Conservation (phyloP, 257 asterid species). For the Cruciata laevipes region DNA sequence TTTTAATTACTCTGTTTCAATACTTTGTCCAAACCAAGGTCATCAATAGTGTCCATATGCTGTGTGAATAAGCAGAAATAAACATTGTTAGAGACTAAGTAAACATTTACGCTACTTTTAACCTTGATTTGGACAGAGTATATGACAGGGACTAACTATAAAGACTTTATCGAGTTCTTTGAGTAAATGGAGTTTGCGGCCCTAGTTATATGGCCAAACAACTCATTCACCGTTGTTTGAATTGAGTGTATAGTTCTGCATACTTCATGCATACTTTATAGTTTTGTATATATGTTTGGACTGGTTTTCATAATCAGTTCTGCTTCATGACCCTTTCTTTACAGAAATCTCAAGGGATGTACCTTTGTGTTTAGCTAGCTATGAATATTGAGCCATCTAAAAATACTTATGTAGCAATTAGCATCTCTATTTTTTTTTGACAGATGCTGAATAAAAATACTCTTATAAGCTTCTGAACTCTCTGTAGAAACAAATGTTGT, state of each 20-base stretch:
- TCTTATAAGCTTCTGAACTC: not conserved
- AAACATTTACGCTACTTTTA: too few species aligned
- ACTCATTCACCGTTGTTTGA: not conserved
- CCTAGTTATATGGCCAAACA: not conserved
- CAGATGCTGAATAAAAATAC: not conserved
- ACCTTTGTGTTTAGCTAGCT: not conserved
- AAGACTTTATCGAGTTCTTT: not conserved
- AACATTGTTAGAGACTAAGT: not conserved
- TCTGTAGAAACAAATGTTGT: not conserved
- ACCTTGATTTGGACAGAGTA: not conserved
- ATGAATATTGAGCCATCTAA: not conserved
- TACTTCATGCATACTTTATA: too few species aligned
- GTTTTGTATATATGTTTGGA: too few species aligned
- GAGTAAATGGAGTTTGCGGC: not conserved
- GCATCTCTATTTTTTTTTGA: not conserved
- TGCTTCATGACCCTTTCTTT: not conserved
- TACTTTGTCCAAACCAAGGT: not conserved
- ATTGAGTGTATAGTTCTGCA: not conserved
- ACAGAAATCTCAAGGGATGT: not conserved
- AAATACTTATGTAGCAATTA: not conserved
- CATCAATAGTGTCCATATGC: not conserved
- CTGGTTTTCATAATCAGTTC: not conserved
- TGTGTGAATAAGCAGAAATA: too few species aligned
- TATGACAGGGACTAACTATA: not conserved
- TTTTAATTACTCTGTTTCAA: not conserved